Base-by-base conservation (phyloP, 768 basidiomycete genomes). In the Neoboletus subvelutipes region DNA sequence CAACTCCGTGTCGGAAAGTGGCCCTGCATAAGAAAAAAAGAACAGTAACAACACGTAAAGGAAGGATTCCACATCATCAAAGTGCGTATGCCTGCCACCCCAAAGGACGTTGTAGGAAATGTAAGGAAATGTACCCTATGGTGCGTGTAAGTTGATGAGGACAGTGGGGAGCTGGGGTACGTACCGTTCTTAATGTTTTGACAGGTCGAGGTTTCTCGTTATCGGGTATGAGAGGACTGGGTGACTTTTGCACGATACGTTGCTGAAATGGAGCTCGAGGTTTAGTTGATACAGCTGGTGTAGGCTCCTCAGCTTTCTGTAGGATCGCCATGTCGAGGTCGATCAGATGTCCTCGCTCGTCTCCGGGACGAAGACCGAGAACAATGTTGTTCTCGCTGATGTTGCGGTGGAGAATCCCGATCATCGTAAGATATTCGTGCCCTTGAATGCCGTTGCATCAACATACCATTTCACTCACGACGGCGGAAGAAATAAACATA, bases 341-440 rank as follows among this genome's bases (percentile, higher is more conserved):
- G 15, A 62, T 73, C 46, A 74, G 22, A 45, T 70, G 74, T 3
- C 71, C 73, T 36, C 58, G 20, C 39, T 55, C 58, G n/a, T 1
- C 56, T 41, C 54, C 52, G n/a, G 51, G 57, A 15, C 20, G 36
- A n/a, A 20, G 49, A 4, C 60, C 58, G 6, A 75, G 68, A 13
- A 75, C 64, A 10, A 12, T 36, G 34, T n/a, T n/a, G n/a, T 36
- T 36, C 34, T 15, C 34, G 15, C 9, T 36, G 34, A 36, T 58
- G 45, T 76, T 69, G 5, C 71, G 61, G 40, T 75, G 73, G 3
- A 74, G 49, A 36, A 15, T 36, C 3, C 13, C 34, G 15, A 36
- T 15, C 34, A 1, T 36, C 12, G 34, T 15, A 15, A 36, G 34
- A 36, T 36, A 36, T 36, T 15, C 34, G 15, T 36, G 34, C 13